A percentile compares a stretch with the other conserved stretches of the same genome.
Conservation (phyloP, 176 grass and related monocot species). For the Carex parvula region DNA sequence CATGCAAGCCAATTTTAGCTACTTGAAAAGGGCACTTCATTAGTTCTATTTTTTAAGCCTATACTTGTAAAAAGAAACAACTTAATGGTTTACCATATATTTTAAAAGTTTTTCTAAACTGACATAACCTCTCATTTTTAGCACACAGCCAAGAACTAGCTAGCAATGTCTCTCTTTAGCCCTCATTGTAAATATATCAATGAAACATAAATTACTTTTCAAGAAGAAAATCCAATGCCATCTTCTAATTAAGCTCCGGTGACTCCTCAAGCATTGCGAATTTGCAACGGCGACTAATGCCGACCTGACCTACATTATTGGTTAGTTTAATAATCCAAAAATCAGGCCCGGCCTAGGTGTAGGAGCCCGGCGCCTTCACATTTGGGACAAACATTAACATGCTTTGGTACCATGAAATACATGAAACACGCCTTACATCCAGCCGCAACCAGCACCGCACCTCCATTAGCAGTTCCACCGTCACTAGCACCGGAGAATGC, state of each 20-base stretch:
- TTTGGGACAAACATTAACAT: constrained; percentile 59
- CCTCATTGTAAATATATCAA: constrained; percentile 5
- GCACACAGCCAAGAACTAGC: constrained; percentile 7
- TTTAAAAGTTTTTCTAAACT: background rate
- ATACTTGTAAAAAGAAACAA: constrained; percentile 6
- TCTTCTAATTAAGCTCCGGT: background rate
- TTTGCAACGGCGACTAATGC: constrained; percentile 1
- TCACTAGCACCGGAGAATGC: background rate
- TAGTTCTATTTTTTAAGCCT: background rate
- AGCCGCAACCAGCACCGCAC: constrained; percentile 56
- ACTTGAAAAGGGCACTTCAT: background rate
- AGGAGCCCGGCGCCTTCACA: constrained; percentile 64
- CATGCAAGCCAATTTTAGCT: constrained; percentile 3
- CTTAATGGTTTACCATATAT: background rate
- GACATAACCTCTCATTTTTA: background rate
- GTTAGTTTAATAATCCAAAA: constrained; percentile 12
- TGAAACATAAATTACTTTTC: constrained; percentile 12
- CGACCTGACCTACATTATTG: background rate
- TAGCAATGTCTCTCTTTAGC: constrained; percentile 1
- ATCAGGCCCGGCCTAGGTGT: constrained; percentile 47
- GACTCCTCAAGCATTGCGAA: background rate
- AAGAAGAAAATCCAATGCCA: constrained; percentile 20
- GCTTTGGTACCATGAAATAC: constrained; percentile 97
- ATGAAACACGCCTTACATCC: constrained; percentile 89
- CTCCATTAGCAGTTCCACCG: background rate